Percentiles rank a stretch among this genome's conserved stretches.
Conservation (phyloP, 2,329 filamentous ascomycete genomes). For the Fusarium torreyae region DNA sequence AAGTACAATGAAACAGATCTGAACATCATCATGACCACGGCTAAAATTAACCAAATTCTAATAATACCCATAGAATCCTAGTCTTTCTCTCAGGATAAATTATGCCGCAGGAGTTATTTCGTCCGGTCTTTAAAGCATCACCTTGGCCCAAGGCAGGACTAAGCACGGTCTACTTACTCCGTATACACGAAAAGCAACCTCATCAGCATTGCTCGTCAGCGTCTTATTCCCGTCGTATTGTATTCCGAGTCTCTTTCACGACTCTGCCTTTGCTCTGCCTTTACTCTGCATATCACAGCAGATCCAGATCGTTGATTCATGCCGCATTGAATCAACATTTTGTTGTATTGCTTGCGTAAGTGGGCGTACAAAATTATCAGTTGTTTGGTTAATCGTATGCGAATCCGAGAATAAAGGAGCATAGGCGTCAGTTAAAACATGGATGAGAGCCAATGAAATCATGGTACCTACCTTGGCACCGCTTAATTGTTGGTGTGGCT, state of each 20-base stretch:
- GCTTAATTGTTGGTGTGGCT: slow-evolving; percentile 20
- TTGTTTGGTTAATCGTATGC: background rate
- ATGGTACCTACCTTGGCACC: slow-evolving; percentile 5
- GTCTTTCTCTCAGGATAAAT: too few relatives aligned
- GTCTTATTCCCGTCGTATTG: slow-evolving; percentile 30
- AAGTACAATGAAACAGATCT: background rate
- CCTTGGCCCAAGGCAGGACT: background rate
- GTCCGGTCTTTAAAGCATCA: background rate
- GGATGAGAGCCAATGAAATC: slow-evolving; percentile 1
- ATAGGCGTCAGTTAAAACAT: background rate
- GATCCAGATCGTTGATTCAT: background rate
- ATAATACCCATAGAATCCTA: too few relatives aligned
- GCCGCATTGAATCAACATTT: background rate
- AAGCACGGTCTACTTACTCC: background rate
- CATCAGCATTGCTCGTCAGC: background rate
- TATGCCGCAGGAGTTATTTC: too few relatives aligned
- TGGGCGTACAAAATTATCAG: background rate
- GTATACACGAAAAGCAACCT: too few relatives aligned
- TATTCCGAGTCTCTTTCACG: background rate
- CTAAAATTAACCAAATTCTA: too few relatives aligned
- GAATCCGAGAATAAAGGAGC: background rate
- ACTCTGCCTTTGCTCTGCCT: background rate
- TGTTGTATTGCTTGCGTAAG: slow-evolving; percentile 4
- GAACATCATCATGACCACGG: too few relatives aligned
- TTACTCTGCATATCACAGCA: background rate